These are phyloP conservation scores for Lentinula sp. DNA, from an alignment of 768 basidiomycete species.

Conservation along the genomic window DNA sequence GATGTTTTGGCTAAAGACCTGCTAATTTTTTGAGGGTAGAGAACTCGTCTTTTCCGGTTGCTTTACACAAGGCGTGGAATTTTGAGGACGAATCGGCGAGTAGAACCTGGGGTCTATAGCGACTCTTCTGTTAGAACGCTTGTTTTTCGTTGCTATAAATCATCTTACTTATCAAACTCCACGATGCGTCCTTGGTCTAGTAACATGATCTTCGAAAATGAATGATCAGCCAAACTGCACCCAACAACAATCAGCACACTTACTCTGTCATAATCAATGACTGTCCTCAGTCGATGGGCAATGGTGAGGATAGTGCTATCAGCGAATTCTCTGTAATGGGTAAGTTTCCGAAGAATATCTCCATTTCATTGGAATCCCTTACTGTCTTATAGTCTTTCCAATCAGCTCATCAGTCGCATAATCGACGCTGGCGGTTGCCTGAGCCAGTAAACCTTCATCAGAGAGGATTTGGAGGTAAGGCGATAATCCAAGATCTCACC, in stretches of 20 bases:
- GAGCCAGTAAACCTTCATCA: background rate
- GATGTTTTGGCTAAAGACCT: constrained; percentile 19
- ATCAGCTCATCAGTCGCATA: constrained; percentile 89
- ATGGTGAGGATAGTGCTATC: constrained; percentile 80
- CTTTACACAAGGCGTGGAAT: constrained; percentile 66
- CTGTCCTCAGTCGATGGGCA: constrained; percentile 71
- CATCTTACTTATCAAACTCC: constrained; percentile 59
- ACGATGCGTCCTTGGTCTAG: constrained; percentile 74
- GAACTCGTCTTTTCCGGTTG: constrained; percentile 70
- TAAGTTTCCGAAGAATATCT: too few species aligned
- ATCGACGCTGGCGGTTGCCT: constrained; percentile 62
- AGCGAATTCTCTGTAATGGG: constrained; percentile 55
- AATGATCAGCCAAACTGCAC: background rate
- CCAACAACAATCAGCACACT: constrained; percentile 25
- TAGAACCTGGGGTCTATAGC: constrained; percentile 42
- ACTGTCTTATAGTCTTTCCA: constrained; percentile 76
- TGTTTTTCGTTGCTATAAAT: background rate
- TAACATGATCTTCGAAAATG: constrained; percentile 53
- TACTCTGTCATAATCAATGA: constrained; percentile 68
- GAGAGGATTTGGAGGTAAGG: background rate
- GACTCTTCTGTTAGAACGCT: background rate
- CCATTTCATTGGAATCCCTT: constrained; percentile 17
- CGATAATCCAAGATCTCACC: constrained; percentile 27
- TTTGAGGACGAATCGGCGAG: constrained; percentile 51
- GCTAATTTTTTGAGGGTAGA: constrained; percentile 65